Conservation (phyloP, 768 basidiomycete species). For the Lyophyllum semitale region DNA sequence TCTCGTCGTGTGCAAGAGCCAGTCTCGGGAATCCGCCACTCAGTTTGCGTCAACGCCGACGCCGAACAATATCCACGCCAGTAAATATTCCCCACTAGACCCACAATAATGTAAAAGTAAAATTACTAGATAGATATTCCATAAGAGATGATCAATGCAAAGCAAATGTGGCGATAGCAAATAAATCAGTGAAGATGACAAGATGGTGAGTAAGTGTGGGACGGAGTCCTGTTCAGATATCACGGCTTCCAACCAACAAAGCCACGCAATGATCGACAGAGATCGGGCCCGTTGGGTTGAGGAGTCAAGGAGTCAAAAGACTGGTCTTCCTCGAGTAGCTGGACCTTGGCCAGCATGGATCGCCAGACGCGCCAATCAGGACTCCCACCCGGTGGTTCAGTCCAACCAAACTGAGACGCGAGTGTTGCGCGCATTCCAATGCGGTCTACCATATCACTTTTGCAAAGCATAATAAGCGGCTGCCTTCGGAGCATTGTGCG, state of each 20-base stretch:
- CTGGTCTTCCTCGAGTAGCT: conserved; percentile 10
- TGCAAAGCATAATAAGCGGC: conserved; percentile 12
- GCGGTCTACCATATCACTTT: conserved; percentile 77
- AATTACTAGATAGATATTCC: neutral
- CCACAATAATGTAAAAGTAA: neutral
- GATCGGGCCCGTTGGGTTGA: conserved; percentile 15
- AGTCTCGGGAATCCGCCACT: neutral
- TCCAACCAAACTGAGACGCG: conserved; percentile 51
- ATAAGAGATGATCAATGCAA: conserved; percentile 10
- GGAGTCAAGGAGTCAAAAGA: neutral
- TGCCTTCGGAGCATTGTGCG: neutral
- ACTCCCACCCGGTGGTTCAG: conserved; percentile 44
- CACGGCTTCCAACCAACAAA: conserved; percentile 54
- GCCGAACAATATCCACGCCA: too few species aligned
- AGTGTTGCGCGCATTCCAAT: conserved; percentile 59
- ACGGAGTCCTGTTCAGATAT: conserved; percentile 3
- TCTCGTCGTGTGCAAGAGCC: conserved; percentile 10
- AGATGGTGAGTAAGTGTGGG: neutral
- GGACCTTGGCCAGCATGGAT: conserved; percentile 33
- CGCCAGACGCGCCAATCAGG: conserved; percentile 61
- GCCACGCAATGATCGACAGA: conserved; percentile 54
- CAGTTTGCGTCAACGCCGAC: too few species aligned
- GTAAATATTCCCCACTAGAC: neutral
- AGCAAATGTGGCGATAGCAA: conserved; percentile 10
- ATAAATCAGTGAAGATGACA: neutral